Evolutionary conservation across 345 rosid genomes (phyloP).

Genomic region (Aquilaria yunnanensis): DNA sequence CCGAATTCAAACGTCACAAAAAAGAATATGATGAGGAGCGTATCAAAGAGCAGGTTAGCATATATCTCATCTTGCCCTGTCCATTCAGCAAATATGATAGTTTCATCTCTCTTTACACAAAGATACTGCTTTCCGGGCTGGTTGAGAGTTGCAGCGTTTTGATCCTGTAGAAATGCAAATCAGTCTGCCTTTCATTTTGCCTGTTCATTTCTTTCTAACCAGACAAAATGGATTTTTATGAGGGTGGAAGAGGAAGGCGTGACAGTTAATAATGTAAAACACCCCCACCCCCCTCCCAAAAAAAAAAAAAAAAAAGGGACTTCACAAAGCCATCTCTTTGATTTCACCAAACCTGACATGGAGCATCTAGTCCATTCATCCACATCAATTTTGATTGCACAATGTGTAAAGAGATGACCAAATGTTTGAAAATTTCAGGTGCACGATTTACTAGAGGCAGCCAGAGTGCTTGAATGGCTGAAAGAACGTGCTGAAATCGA

Average conservation of each 20-base stretch:
- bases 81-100: neutral
- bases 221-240: too few species aligned
- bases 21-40: slow-evolving; percentile 85
- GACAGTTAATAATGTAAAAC: too few species aligned
- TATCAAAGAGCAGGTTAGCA: slow-evolving; percentile 67
- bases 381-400: neutral
- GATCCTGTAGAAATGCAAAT: neutral
- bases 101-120: too few species aligned
- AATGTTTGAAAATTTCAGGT: slow-evolving; percentile 36
- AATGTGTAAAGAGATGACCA: neutral
- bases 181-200: neutral
- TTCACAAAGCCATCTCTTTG: neutral
- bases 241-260: too few species aligned
- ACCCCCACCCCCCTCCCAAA: too few species aligned
- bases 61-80: neutral
- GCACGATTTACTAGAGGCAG: slow-evolving; percentile 88
- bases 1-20: slow-evolving; percentile 70
- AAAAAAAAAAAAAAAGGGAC: too few species aligned
- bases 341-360: neutral
- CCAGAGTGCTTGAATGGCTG: slow-evolving; percentile 95
- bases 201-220: too few species aligned
- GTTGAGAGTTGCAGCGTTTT: too few species aligned
- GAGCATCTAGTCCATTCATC: too few species aligned
- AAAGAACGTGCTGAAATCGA: slow-evolving; percentile 67
- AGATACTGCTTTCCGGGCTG: too few species aligned